Evolutionary conservation across 768 basidiomycete species (phyloP), one percentile per base, ranked within the genome.

Genomic region (Boletus coccyginus): DNA sequence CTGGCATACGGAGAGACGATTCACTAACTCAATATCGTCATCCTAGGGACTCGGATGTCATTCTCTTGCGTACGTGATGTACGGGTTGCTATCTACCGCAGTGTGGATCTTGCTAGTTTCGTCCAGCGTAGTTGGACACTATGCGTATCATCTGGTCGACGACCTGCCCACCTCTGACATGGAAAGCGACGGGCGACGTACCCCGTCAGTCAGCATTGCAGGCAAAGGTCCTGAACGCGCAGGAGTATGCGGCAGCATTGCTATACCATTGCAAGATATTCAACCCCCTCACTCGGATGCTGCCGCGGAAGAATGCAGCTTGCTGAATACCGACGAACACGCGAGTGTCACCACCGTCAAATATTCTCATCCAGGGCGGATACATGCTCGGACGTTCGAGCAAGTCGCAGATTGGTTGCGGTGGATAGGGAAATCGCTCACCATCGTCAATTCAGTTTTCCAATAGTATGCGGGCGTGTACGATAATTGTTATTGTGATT

Each of bases 1-100:
- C n/a, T n/a, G n/a, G n/a, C 14, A 7, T 2, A 11, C 1, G 2
- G 4, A n/a, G 41, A 16, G 31, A 35, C 35, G 29, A 35, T 24
- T 14, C 7, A 16, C 5, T 46, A 21, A 46, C 19, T 52, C 13
- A 40, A 29, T 2, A 7, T 40, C 19, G 14, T 48, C 8, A 6
- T 32, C 13, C 24, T n/a, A 65, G 67, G 67, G 68, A 17, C 32
- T 76, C 2, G 75, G 74, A 12, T 75, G 75, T 41, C 71, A 72
- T 52, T 75, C 73, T 3, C 55, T 61, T 0, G 62, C 66, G 1
- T 75, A 74, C 49, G 24, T 73, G 36, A 42, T 67, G 13, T 75
- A 73, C 14, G 75, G 62, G 2, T 13, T 36, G 7, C 2, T 65
- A 7, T 70, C 74, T 1, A 75, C 70, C 2, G 1, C 55, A 0